Percentiles rank a stretch among this genome's conserved stretches.
phyloP scores from a whole-genome alignment of 2,329 filamentous ascomycete genomes.

The Colletotrichum godetiae region DNA sequence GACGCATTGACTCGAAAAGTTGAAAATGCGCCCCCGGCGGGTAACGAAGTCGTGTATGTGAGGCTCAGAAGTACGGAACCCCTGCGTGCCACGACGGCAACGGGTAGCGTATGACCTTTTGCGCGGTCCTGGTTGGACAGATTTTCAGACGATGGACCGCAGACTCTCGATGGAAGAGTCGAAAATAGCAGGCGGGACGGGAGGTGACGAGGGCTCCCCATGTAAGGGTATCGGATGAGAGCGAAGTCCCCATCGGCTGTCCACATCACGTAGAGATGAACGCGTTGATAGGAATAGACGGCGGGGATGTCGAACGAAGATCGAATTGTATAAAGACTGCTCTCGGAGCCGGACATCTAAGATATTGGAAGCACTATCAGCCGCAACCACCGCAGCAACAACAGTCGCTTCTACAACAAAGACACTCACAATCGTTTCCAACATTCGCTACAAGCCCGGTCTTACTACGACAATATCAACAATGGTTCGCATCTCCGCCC shows the following conservation, averaged over 20 bases:
- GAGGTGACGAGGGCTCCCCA: constrained; percentile 15
- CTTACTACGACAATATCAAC: not conserved
- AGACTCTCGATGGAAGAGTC: constrained; percentile 8
- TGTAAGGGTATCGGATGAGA: constrained; percentile 9
- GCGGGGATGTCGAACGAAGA: not conserved
- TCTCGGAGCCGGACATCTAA: not conserved
- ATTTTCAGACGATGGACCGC: not conserved
- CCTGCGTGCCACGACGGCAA: constrained; percentile 12
- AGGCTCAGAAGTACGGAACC: constrained; percentile 16
- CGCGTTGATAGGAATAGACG: not conserved
- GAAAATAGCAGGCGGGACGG: constrained; percentile 10
- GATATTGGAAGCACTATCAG: not conserved
- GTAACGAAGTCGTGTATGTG: constrained; percentile 13
- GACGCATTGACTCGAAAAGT: constrained; percentile 12
- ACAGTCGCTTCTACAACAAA: constrained; percentile 1
- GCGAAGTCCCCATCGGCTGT: not conserved
- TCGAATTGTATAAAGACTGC: constrained; percentile 20
- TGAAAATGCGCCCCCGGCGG: not conserved
- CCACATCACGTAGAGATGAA: constrained; percentile 21
- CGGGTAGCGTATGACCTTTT: constrained; percentile 30
- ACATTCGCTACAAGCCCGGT: not conserved
- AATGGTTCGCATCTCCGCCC: constrained; percentile 21
- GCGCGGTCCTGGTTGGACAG: constrained; percentile 19
- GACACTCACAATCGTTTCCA: not conserved
- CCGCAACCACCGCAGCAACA: constrained; percentile 21